Conservation (phyloP, 768 basidiomycete species). For the Lentinula detonsa region DNA sequence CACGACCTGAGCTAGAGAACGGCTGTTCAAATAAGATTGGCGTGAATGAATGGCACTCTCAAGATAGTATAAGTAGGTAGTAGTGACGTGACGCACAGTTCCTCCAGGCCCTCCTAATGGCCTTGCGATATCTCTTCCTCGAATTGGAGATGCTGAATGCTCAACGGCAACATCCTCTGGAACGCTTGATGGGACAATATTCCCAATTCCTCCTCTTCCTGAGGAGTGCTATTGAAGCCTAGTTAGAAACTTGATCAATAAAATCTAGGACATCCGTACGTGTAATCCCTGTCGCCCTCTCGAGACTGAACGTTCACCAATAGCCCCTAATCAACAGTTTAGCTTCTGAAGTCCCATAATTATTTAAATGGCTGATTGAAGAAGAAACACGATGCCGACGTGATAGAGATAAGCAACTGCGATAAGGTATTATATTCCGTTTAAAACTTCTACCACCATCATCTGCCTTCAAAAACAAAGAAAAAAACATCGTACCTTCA, state of each 20-base stretch:
- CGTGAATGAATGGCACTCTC: too few species aligned
- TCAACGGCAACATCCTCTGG: not conserved
- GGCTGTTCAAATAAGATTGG: not conserved
- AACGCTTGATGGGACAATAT: not conserved
- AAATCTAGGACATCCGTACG: not conserved
- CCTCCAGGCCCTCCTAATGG: not conserved
- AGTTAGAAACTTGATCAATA: not conserved
- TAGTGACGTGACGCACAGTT: not conserved
- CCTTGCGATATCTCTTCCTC: not conserved
- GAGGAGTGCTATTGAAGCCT: not conserved
- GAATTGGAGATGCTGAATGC: not conserved
- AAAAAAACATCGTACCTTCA: not conserved
- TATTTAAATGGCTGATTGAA: not conserved
- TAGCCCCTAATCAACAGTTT: not conserved
- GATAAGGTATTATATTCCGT: not conserved
- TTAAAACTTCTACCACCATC: not conserved
- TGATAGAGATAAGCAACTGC: conserved; percentile 1
- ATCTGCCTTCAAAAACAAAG: not conserved
- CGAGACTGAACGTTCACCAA: conserved; percentile 1
- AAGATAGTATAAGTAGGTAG: not conserved
- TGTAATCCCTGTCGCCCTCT: not conserved
- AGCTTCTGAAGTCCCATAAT: not conserved
- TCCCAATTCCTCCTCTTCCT: conserved; percentile 3
- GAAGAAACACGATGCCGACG: conserved; percentile 2
- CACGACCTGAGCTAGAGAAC: not conserved